Conservation (phyloP, 805 yeast genomes). For the Yarrowia osloensis region DNA sequence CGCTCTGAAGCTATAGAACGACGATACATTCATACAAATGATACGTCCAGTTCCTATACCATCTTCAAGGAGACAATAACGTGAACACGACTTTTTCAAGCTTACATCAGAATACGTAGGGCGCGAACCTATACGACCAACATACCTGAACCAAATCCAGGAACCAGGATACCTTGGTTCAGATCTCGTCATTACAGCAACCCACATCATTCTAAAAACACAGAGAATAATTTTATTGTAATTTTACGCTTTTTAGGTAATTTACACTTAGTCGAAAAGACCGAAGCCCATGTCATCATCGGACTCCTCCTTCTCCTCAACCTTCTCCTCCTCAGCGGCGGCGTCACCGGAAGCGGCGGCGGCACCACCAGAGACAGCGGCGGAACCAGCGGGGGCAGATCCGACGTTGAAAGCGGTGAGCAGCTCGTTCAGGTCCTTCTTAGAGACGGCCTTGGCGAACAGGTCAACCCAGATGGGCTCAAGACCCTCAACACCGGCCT, state of each 20-base stretch:
- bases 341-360: constrained; percentile 67
- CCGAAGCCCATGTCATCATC: constrained; percentile 95
- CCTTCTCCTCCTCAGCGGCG: constrained; percentile 58
- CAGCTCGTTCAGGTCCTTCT: constrained; percentile 80
- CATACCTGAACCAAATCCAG: no score
- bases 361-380: constrained; percentile 61
- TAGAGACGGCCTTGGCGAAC: constrained; percentile 84
- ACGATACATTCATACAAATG: no score
- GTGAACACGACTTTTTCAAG: no score
- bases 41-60: no score
- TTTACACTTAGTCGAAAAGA: constrained; percentile 70
- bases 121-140: no score
- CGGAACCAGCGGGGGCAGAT: constrained; percentile 67
- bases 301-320: constrained; percentile 57
- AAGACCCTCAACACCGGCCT: constrained; percentile 76
- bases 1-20: no score
- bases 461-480: constrained; percentile 84
- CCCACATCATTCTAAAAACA: constrained; percentile 3
- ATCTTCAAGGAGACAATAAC: no score
- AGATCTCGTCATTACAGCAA: no score
- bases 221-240: constrained; percentile 30
- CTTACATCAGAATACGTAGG: no score
- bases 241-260: constrained; percentile 24
- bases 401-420: constrained; percentile 68
- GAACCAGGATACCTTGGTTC: no score